Evolutionary conservation across 139 green algal species (phyloP), one percentile per base, ranked within the genome.

Genomic region (Coelastrella sp.): DNA sequence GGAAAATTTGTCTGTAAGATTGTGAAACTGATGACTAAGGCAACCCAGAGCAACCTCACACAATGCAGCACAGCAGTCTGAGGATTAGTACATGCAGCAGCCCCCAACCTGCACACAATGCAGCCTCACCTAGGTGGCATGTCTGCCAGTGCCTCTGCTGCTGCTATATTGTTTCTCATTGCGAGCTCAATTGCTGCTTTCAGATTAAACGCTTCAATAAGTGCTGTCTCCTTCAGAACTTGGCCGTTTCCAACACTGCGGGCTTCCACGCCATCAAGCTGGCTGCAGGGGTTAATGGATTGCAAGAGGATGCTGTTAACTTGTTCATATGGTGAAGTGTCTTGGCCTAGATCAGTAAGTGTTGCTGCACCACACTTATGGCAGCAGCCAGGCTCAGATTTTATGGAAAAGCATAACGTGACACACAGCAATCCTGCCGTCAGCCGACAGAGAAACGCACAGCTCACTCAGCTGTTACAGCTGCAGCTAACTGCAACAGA

Each of bases 201-300:
- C 63, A 99, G 92, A 90, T 99, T 99, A 95, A 99, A 98, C 0
- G 96, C 96, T 93, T 99, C 97, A 11, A 99, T 93, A 9, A 99
- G 94, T 8, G 95, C 96, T 5, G 95, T 97, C 82, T 97, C 93
- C 87, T 95, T 95, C 24, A 99, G 93, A 59, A 93, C 93, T 85
- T 95, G 94, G 89, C 93, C 97, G 95, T 99, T 99, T 85, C 96
- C 96, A 20, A 98, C 96, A 87, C 93, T 96, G 74, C 95, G 94
- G 66, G 93, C 93, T 78, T 96, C 95, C 90, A 96, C 91, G 56
- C 94, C 93, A 49, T 98, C 95, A 20, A 93, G 95, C 85, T 95
- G 93, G 91, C 93, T 96, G 90, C 84, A 70, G 61, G n/a, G 20
- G 60, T 4, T 19, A 4, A 78, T 20, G 25, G 11, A 78, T 25